Evolutionary conservation across 1,284 basidiomycete genomes (phyloP), one percentile per base, ranked within the genome.

Genomic region (Chalciporus sp.): DNA sequence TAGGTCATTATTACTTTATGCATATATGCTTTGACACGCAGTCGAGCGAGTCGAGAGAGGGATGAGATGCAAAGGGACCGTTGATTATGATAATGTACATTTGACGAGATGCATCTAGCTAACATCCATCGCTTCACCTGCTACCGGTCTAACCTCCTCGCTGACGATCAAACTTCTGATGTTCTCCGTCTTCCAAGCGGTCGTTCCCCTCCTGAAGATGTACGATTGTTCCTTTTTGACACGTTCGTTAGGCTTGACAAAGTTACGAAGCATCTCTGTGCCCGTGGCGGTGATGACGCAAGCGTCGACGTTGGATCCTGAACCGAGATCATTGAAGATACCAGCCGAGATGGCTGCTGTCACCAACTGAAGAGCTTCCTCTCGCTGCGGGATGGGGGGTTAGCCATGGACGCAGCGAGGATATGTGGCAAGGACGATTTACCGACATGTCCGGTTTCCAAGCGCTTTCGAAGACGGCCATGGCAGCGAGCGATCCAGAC

Each of bases 301-400:
- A 0, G 95, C 95, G 71, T 99, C 97, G 63, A 99, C 88, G 70
- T 99, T 99, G 19, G 92, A 95, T 49, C 97, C 97, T 0, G 95
- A 98, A 9, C 97, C 97, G 40, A 99, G 82, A 78, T 99, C 97
- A 78, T 99, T 99, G 82, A 98, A 99, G 70, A 99, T 96, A 83
- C 97, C 97, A 1, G 94, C 90, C 44, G 89, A 88, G 67, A 99
- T 89, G 28, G 97, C 95, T 42, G 85, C 81, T 42, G 88, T 86
- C 19, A 98, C 95, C 11, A 99, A 80, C 19, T 79, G 77, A 53
- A 98, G 84, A 1, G 95, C 96, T 44, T 91, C 89, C 52, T 85
- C 79, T 47, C 91, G 84, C 90, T 95, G 72, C 47, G 17, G 17
- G 31, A n/a, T 6, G 14, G 14, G 31, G 27, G n/a, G 44, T 65